phyloP scores from a whole-genome alignment of 352 stramenopile species.

The Elongisporangium anandrum region DNA sequence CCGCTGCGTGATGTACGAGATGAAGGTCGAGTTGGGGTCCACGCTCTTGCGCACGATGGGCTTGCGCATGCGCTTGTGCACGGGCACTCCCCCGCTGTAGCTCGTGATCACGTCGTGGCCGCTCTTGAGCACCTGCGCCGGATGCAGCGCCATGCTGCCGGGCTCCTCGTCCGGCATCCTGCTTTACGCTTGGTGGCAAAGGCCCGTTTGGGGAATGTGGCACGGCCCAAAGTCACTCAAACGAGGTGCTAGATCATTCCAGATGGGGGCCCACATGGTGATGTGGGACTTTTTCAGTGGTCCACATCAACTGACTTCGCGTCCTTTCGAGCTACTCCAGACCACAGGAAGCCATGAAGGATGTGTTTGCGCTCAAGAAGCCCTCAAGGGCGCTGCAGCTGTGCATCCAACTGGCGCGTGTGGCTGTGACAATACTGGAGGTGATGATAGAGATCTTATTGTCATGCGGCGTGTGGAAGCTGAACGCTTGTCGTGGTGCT shows the following conservation, averaged over 20 bases:
- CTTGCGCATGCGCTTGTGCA: conserved; percentile 83
- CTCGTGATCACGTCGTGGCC: conserved; percentile 68
- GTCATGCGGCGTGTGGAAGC: neutral
- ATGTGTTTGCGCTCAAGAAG: conserved; percentile 55
- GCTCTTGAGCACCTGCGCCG: conserved; percentile 72
- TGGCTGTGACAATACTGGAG: conserved; percentile 19
- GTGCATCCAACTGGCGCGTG: conserved; percentile 34
- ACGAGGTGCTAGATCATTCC: too few species aligned
- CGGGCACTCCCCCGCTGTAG: conserved; percentile 61
- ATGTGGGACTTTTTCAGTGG: neutral
- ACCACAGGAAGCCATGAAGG: conserved; percentile 26
- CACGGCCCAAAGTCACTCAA: conserved; percentile 1
- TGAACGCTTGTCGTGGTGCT: neutral
- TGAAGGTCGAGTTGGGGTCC: conserved; percentile 84
- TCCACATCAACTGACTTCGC: neutral
- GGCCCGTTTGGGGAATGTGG: neutral
- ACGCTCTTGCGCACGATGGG: conserved; percentile 86
- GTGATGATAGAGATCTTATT: conserved; percentile 5
- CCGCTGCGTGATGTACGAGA: conserved; percentile 72
- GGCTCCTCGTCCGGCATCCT: conserved; percentile 29
- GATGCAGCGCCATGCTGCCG: conserved; percentile 26
- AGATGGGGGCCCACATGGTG: neutral
- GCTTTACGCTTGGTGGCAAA: conserved; percentile 13
- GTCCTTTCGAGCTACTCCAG: neutral
- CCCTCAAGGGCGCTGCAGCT: conserved; percentile 38